phyloP scores from a whole-genome alignment of 192 early-diverging fungal species.

The Coemansia sp. region DNA sequence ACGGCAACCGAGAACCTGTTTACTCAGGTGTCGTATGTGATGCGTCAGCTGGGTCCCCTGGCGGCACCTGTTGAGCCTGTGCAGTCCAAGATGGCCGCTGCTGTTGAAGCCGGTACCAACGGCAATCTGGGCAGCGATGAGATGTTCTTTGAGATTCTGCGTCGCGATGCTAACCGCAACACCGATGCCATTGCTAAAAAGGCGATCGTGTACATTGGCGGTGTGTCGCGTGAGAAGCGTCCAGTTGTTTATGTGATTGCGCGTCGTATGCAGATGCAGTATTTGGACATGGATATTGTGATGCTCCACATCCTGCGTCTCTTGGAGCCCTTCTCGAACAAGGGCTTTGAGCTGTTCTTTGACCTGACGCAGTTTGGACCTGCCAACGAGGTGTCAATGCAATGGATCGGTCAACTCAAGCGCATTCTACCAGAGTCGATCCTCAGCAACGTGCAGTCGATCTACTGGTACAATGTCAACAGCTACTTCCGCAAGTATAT shows the following conservation, averaged over 20 bases:
- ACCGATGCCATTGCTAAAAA: conserved; percentile 69
- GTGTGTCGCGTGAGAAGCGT: conserved; percentile 70
- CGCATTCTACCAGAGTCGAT: conserved; percentile 72
- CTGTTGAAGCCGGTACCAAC: conserved; percentile 16
- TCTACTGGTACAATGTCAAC: conserved; percentile 86
- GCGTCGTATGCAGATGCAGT: conserved; percentile 70
- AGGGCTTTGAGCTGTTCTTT: conserved; percentile 77
- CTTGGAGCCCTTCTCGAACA: conserved; percentile 67
- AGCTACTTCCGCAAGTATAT: conserved; percentile 71
- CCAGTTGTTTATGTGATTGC: conserved; percentile 87
- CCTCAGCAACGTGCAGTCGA: conserved; percentile 60
- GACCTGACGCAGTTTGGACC: conserved; percentile 79
- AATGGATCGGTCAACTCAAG: conserved; percentile 73
- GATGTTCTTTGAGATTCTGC: conserved; percentile 68
- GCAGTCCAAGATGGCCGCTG: conserved; percentile 30
- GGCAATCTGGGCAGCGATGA: conserved; percentile 27
- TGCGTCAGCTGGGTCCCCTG: conserved; percentile 86
- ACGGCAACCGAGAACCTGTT: conserved; percentile 67
- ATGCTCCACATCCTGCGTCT: conserved; percentile 72
- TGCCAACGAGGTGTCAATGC: conserved; percentile 76
- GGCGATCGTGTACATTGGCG: conserved; percentile 80
- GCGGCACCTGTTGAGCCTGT: conserved; percentile 56
- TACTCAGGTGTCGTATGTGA: conserved; percentile 77
- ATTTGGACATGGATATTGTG: conserved; percentile 81
- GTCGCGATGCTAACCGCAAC: conserved; percentile 64